Conservation (phyloP, 2,329 filamentous ascomycete genomes). For the Nigrospora osmanthi region DNA sequence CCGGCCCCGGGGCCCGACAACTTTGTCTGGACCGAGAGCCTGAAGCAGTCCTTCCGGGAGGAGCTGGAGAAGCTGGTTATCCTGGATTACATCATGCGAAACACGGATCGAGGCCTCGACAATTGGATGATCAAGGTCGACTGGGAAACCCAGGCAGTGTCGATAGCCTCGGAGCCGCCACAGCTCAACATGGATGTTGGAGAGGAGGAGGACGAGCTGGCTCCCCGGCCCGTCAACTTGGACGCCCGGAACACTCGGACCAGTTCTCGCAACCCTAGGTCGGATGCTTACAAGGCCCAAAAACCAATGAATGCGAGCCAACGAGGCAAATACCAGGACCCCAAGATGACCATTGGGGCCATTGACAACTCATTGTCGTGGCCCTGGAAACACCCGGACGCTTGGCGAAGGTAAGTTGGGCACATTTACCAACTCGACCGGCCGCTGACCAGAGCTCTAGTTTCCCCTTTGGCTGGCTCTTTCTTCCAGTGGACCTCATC, state of each 20-base stretch:
- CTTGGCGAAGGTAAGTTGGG: constrained; percentile 50
- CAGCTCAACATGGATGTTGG: constrained; percentile 54
- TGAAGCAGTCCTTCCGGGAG: constrained; percentile 90
- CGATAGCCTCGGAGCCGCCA: constrained; percentile 75
- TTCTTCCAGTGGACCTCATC: constrained; percentile 91
- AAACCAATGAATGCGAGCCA: constrained; percentile 77
- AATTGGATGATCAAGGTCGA: constrained; percentile 99
- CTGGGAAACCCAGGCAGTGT: constrained; percentile 72
- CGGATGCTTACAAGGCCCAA: constrained; percentile 67
- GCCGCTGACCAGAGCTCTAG: constrained; percentile 37
- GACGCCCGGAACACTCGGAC: constrained; percentile 23
- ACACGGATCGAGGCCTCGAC: constrained; percentile 91
- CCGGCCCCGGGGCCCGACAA: constrained; percentile 36
- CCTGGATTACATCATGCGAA: constrained; percentile 97
- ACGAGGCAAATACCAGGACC: constrained; percentile 35
- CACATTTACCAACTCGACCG: background rate
- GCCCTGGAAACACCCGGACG: constrained; percentile 98
- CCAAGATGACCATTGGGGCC: constrained; percentile 72
- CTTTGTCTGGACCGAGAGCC: constrained; percentile 78
- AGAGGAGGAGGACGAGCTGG: constrained; percentile 39
- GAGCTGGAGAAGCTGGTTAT: constrained; percentile 96
- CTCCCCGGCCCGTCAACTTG: constrained; percentile 55
- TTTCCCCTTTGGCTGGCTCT: constrained; percentile 98
- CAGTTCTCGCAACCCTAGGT: constrained; percentile 30
- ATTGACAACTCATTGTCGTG: constrained; percentile 98